Conservation (phyloP, 176 grass and related monocot species). For the Oropetium thomaeum region DNA sequence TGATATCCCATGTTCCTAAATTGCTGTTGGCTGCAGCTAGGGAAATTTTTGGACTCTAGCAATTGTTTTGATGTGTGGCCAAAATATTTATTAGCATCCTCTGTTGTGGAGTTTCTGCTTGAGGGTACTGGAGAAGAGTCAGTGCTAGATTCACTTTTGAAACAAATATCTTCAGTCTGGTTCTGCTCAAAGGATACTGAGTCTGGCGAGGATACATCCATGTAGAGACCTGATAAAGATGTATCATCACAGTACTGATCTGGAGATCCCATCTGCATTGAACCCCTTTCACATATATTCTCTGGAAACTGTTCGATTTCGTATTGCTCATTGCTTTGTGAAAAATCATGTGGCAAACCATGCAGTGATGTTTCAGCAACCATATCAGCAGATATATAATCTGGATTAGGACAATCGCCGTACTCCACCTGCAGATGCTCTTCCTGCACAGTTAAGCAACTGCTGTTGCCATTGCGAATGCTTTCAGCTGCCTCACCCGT, state of each 20-base stretch:
- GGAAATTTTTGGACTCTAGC: constrained; percentile 34
- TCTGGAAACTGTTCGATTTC: constrained; percentile 38
- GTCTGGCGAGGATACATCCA: constrained; percentile 40
- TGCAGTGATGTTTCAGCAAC: constrained; percentile 20
- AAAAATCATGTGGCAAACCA: constrained; percentile 30
- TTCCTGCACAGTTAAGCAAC: constrained; percentile 46
- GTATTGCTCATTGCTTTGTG: constrained; percentile 40
- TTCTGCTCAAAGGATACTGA: constrained; percentile 46
- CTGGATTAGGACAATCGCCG: constrained; percentile 24
- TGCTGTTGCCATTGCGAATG: constrained; percentile 44
- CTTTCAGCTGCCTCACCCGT: constrained; percentile 36
- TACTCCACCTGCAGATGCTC: constrained; percentile 27
- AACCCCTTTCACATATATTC: constrained; percentile 49
- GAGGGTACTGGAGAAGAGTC: constrained; percentile 88
- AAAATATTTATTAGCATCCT: constrained; percentile 54
- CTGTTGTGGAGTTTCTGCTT: constrained; percentile 71
- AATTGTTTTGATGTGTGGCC: constrained; percentile 45
- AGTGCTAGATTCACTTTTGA: constrained; percentile 82
- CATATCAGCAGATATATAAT: constrained; percentile 36
- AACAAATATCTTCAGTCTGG: constrained; percentile 50
- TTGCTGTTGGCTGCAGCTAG: constrained; percentile 33
- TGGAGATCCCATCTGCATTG: constrained; percentile 33
- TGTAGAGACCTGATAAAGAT: constrained; percentile 47
- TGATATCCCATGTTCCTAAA: constrained; percentile 29
- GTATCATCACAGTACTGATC: constrained; percentile 56